A percentile compares a stretch with the other conserved stretches of the same genome.
phyloP scores from a whole-genome alignment of 2,329 filamentous ascomycete species.

The Macrophomina phaseolina region DNA sequence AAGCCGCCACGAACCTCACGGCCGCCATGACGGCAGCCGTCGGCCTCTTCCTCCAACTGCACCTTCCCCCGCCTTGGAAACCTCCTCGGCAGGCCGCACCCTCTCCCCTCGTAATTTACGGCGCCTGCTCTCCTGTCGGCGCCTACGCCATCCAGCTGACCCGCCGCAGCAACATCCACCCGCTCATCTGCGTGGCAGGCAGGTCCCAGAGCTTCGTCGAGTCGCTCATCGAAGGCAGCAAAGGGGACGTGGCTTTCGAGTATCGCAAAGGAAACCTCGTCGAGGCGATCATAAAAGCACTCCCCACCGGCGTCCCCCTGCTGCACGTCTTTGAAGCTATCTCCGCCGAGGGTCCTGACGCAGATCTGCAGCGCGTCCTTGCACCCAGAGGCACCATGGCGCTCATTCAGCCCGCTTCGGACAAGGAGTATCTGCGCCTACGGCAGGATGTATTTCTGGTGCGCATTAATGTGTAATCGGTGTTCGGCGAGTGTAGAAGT shows the following conservation, averaged over 20 bases:
- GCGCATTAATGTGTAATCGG: not conserved
- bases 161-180: conserved; percentile 40
- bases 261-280: conserved; percentile 58
- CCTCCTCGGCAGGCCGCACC: conserved; percentile 22
- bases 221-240: conserved; percentile 43
- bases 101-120: conserved; percentile 48
- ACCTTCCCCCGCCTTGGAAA: conserved; percentile 49
- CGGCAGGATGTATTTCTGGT: not conserved
- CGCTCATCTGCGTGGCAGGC: conserved; percentile 50
- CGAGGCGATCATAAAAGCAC: too few species aligned
- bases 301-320: too few species aligned
- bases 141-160: conserved; percentile 50
- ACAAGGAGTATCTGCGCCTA: not conserved
- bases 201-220: conserved; percentile 43
- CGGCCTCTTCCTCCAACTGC: conserved; percentile 50
- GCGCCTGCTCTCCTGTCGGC: conserved; percentile 48
- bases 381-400: not conserved
- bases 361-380: not conserved
- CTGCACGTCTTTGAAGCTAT: not conserved
- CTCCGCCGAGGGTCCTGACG: not conserved
- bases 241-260: conserved; percentile 54
- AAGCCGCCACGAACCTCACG: conserved; percentile 53
- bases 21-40: conserved; percentile 54
- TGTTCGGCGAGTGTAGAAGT: not conserved
- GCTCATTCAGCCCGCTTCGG: not conserved